Conservation (phyloP, 192 early-diverging fungal species). For the Powellomyces hirtus region DNA sequence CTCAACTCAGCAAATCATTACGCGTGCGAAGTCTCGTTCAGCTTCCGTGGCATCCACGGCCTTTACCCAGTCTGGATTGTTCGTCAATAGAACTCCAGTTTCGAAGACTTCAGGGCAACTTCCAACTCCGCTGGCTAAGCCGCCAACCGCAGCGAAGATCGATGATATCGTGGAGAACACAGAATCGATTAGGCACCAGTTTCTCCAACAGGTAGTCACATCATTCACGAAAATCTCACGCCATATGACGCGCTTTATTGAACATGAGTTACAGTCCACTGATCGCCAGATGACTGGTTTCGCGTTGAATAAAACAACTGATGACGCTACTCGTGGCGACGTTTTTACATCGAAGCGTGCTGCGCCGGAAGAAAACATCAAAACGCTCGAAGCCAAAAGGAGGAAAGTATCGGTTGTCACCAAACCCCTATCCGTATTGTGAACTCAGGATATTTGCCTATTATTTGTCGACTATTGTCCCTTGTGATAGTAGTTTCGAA, state of each 20-base stretch:
- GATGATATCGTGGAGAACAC: neutral
- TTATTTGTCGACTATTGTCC: no score
- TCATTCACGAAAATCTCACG: no score
- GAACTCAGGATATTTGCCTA: no score
- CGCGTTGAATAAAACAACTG: neutral
- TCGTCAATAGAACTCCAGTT: neutral
- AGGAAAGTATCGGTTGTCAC: constrained; percentile 2
- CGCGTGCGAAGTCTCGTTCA: neutral
- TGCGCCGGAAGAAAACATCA: neutral
- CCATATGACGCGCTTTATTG: no score
- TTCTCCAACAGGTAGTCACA: neutral
- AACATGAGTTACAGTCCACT: no score
- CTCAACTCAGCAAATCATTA: neutral
- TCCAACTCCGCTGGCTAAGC: neutral
- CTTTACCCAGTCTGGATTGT: no score
- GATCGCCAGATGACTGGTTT: neutral
- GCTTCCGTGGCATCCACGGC: neutral
- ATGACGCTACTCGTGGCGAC: neutral
- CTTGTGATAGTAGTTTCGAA: no score
- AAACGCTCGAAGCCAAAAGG: neutral
- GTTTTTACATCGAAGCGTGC: neutral
- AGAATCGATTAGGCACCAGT: neutral
- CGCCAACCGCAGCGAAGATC: neutral
- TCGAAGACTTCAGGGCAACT: neutral
- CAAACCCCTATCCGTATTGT: no score